These are phyloP conservation scores for Eucalyptus guilfoylei DNA, from an alignment of 345 rosid species.

Conservation along the genomic window DNA sequence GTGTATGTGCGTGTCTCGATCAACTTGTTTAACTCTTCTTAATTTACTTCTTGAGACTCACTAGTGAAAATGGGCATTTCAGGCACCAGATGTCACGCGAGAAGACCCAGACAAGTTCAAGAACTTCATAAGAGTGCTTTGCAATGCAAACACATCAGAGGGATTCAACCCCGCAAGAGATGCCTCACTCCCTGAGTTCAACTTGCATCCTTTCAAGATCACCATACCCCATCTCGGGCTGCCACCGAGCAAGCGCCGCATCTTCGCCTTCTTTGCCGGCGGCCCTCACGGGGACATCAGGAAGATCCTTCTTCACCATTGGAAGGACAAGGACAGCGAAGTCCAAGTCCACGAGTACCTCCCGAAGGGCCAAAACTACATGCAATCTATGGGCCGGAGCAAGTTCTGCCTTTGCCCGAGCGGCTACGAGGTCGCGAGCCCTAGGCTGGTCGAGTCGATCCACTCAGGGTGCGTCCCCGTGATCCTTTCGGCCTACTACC, in stretches of 20 bases:
- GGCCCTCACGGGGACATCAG: slow-evolving; percentile 31
- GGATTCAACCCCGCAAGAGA: slow-evolving; percentile 31
- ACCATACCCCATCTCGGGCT: slow-evolving; percentile 3
- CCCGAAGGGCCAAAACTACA: slow-evolving; percentile 12
- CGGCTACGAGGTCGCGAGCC: slow-evolving; percentile 50
- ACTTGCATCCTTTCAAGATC: neutral
- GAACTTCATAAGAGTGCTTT: slow-evolving; percentile 28
- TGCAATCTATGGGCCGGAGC: slow-evolving; percentile 16
- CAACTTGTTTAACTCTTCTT: neutral
- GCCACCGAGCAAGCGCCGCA: slow-evolving; percentile 1
- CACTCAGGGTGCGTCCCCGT: slow-evolving; percentile 37
- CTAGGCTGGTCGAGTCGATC: slow-evolving; percentile 31
- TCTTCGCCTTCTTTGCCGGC: slow-evolving; percentile 43
- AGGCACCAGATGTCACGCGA: slow-evolving; percentile 30
- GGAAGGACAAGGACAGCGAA: slow-evolving; percentile 34
- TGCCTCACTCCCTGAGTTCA: slow-evolving; percentile 32
- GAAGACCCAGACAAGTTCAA: slow-evolving; percentile 7
- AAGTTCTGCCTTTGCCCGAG: slow-evolving; percentile 48
- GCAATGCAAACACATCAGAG: slow-evolving; percentile 44
- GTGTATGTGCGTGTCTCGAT: neutral
- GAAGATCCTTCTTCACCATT: slow-evolving; percentile 6
- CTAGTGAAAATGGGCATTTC: neutral
- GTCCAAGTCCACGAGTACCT: slow-evolving; percentile 33
- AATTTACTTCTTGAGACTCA: neutral
- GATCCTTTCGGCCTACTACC: slow-evolving; percentile 26